Conservation (phyloP, 306 rosid species). For the Medicago arabica region DNA sequence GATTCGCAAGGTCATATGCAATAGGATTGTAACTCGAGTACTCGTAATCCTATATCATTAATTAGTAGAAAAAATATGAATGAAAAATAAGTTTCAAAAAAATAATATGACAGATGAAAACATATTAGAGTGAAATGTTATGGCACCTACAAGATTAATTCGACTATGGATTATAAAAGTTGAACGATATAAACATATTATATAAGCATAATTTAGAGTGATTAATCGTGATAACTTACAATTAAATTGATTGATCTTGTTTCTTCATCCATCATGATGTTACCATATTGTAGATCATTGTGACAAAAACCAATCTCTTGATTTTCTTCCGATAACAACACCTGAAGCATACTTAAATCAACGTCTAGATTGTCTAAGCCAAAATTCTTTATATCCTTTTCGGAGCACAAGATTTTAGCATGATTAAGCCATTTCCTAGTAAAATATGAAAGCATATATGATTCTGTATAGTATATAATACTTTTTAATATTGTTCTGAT, state of each 20-base stretch:
- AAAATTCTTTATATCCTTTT: constrained; percentile 52
- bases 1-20: constrained; percentile 92
- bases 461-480: neutral
- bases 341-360: constrained; percentile 68
- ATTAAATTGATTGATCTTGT: constrained; percentile 77
- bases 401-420: constrained; percentile 66
- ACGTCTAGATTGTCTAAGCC: constrained; percentile 63
- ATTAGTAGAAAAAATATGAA: neutral
- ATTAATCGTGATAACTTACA: constrained; percentile 61
- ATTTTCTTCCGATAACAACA: constrained; percentile 49
- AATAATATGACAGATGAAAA: too few relatives aligned
- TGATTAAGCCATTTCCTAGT: constrained; percentile 72
- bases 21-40: constrained; percentile 85
- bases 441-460: constrained; percentile 6
- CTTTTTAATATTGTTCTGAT: constrained; percentile 11
- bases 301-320: constrained; percentile 89
- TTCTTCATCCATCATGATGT: constrained; percentile 94
- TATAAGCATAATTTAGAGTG: neutral
- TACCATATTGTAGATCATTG: constrained; percentile 94
- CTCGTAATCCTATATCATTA: constrained; percentile 75
- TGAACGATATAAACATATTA: too few relatives aligned
- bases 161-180: too few relatives aligned
- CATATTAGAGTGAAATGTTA: too few relatives aligned
- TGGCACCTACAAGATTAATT: too few relatives aligned
- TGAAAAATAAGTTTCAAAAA: too few relatives aligned